These are phyloP conservation scores for Debaryomyces subglobosus DNA, from an alignment of 1,139 yeast genomes.

Conservation along the genomic window DNA sequence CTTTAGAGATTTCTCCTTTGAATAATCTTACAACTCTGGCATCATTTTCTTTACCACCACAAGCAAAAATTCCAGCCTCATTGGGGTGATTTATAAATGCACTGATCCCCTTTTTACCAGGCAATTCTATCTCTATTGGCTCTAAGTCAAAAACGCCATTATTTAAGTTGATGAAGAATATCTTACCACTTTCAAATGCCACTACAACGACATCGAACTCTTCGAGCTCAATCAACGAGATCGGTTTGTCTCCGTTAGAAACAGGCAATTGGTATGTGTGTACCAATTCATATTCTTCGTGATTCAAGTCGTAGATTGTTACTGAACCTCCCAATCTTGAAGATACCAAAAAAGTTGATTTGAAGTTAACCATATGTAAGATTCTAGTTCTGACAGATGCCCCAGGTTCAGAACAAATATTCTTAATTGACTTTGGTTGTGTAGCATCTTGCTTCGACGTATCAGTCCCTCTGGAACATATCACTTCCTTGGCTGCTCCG, in stretches of 20 bases:
- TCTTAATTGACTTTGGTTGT: slow-evolving; percentile 54
- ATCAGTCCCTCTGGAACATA: slow-evolving; percentile 64
- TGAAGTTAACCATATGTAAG: slow-evolving; percentile 27
- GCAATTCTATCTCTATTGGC: slow-evolving; percentile 34
- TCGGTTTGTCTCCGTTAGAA: slow-evolving; percentile 32
- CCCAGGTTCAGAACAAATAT: slow-evolving; percentile 40
- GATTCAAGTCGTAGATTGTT: slow-evolving; percentile 36
- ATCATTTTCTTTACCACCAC: slow-evolving; percentile 77
- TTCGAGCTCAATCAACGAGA: slow-evolving; percentile 34
- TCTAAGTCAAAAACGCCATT: slow-evolving; percentile 31
- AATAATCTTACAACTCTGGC: slow-evolving; percentile 53
- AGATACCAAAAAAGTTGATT: slow-evolving; percentile 41
- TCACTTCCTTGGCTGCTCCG: slow-evolving; percentile 58
- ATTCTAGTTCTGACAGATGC: slow-evolving; percentile 31
- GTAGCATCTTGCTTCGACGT: slow-evolving; percentile 62
- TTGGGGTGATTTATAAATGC: slow-evolving; percentile 51
- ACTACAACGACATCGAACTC: slow-evolving; percentile 35
- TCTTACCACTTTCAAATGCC: slow-evolving; percentile 53
- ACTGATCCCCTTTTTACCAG: slow-evolving; percentile 46
- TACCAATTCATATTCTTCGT: slow-evolving; percentile 27
- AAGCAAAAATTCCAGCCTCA: slow-evolving; percentile 55
- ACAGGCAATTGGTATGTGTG: slow-evolving; percentile 32
- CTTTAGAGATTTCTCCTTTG: slow-evolving; percentile 23
- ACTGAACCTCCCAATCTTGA: slow-evolving; percentile 48
- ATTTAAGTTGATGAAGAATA: slow-evolving; percentile 44